Percentiles rank a stretch among this genome's conserved stretches.
Conservation (phyloP, 1,284 basidiomycete genomes). For the Trametes versicolor region DNA sequence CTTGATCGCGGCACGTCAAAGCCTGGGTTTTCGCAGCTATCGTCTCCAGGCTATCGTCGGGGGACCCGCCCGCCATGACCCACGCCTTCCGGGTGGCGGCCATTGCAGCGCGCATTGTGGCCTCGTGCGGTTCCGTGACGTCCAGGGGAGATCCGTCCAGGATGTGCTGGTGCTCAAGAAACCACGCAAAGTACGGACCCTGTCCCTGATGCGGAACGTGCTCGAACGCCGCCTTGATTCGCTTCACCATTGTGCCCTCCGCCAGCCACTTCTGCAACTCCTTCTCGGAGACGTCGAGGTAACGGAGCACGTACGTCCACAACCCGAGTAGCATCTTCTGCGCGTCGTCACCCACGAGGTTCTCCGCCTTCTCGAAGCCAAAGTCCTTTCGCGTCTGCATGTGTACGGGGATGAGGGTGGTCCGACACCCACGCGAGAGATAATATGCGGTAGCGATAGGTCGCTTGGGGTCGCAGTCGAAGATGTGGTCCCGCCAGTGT, state of each 20-base stretch:
- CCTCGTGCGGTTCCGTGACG: not conserved
- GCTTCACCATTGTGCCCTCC: constrained; percentile 44
- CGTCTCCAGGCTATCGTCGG: constrained; percentile 13
- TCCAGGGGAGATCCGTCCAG: not conserved
- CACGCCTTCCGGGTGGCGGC: constrained; percentile 4
- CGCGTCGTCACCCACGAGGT: not conserved
- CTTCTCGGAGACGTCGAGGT: constrained; percentile 37
- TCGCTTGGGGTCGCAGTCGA: constrained; percentile 48
- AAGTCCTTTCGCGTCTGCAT: constrained; percentile 47
- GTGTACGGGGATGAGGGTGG: constrained; percentile 43
- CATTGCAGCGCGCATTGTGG: not conserved
- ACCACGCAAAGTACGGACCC: not conserved
- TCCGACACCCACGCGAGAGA: constrained; percentile 41
- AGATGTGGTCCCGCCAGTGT: constrained; percentile 46
- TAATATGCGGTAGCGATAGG: constrained; percentile 46
- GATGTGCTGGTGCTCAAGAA: not conserved
- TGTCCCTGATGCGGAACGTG: constrained; percentile 27
- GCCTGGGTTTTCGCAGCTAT: constrained; percentile 4
- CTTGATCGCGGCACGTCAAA: not conserved
- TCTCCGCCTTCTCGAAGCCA: constrained; percentile 44
- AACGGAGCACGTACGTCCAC: constrained; percentile 43
- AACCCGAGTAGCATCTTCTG: constrained; percentile 44
- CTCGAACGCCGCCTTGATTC: constrained; percentile 46
- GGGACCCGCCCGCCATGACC: constrained; percentile 22
- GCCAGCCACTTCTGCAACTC: constrained; percentile 46